These are phyloP conservation scores for Conringia planisiliqua DNA, from an alignment of 345 rosid species.

Conservation along the genomic window DNA sequence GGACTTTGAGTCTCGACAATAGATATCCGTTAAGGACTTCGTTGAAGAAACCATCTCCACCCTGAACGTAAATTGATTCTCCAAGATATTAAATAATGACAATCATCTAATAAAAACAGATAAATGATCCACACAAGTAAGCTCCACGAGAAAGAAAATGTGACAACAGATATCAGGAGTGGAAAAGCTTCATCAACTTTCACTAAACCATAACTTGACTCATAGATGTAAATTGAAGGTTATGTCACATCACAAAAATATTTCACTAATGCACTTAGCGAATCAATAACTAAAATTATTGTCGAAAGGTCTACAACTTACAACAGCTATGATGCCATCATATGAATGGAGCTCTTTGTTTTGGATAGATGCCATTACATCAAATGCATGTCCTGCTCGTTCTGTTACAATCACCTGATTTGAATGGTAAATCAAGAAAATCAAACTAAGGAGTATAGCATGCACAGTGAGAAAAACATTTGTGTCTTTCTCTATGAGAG, in stretches of 20 bases:
- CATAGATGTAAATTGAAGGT: background rate
- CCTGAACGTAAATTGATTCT: constrained; percentile 39
- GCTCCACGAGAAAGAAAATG: background rate
- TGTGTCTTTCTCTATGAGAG: background rate
- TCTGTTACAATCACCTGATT: constrained; percentile 74
- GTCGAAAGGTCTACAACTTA: constrained; percentile 39
- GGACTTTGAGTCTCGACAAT: constrained; percentile 70
- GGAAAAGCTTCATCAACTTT: constrained; percentile 9
- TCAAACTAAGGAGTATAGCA: background rate
- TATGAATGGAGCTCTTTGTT: constrained; percentile 61
- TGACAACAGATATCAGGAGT: background rate
- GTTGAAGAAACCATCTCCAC: constrained; percentile 97
- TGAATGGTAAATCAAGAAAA: constrained; percentile 16
- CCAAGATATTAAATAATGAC: background rate
- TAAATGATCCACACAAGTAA: constrained; percentile 1
- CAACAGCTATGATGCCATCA: constrained; percentile 84
- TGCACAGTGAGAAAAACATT: background rate
- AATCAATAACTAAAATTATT: background rate
- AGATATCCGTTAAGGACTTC: constrained; percentile 89
- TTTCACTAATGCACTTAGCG: background rate
- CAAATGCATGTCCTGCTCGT: constrained; percentile 86
- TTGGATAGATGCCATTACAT: constrained; percentile 58
- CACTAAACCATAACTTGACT: constrained; percentile 6
- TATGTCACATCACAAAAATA: background rate
- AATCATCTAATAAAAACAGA: background rate